Conservation (phyloP, 108 stramenopile genomes). For the Aureococcus anophagefferens region DNA sequence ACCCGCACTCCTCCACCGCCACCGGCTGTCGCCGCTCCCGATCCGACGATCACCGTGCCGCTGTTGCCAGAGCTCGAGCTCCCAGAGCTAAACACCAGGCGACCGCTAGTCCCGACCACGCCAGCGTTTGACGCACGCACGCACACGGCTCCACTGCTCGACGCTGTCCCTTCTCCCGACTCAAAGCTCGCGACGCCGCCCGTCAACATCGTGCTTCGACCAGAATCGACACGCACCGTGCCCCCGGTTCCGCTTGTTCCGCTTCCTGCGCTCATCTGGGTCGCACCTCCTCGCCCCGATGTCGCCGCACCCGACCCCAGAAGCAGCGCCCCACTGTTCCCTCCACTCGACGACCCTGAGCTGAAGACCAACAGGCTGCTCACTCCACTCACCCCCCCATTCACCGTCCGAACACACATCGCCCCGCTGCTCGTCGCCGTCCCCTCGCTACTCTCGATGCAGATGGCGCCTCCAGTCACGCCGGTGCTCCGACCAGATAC, state of each 20-base stretch:
- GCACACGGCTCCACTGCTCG: not conserved
- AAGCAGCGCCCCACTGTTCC: not conserved
- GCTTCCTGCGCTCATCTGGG: not conserved
- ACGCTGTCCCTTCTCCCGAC: not conserved
- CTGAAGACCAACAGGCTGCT: not conserved
- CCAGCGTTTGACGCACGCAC: not conserved
- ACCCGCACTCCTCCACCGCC: too few relatives aligned
- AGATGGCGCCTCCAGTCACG: not conserved
- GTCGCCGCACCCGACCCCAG: not conserved
- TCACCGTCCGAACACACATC: not conserved
- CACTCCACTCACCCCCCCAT: not conserved
- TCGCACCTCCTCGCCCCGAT: not conserved
- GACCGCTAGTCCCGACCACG: not conserved
- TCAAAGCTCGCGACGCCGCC: not conserved
- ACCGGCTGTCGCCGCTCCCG: not conserved
- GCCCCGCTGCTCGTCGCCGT: not conserved
- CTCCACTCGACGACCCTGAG: not conserved
- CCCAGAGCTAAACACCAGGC: not conserved
- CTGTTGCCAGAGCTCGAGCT: not conserved
- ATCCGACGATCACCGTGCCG: not conserved
- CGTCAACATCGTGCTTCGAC: not conserved
- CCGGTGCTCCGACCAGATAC: too few relatives aligned
- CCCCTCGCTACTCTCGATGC: not conserved
- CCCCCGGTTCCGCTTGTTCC: not conserved
- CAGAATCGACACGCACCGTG: not conserved